These are phyloP conservation scores for Candida boleticola DNA, from an alignment of 805 yeast species.

Conservation along the genomic window DNA sequence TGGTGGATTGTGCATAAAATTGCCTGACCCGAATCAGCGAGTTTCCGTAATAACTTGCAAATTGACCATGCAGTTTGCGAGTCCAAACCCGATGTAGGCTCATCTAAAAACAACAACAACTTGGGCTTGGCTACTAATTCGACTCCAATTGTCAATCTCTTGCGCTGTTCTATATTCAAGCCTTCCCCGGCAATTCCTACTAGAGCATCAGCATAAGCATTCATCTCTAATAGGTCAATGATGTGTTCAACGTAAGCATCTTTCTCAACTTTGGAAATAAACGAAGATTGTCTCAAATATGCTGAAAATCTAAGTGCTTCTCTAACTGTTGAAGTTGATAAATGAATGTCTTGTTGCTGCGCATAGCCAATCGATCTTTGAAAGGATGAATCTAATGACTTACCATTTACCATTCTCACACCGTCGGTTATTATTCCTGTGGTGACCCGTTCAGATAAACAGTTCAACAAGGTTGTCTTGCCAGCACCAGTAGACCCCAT, in stretches of 20 bases:
- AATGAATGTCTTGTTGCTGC: constrained; percentile 60
- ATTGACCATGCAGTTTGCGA: constrained; percentile 77
- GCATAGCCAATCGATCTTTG: too few species aligned
- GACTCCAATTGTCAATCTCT: constrained; percentile 78
- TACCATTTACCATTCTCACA: constrained; percentile 56
- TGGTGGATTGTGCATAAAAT: constrained; percentile 76
- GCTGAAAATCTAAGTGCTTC: constrained; percentile 56
- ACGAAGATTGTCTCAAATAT: constrained; percentile 42
- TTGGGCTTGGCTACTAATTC: constrained; percentile 70
- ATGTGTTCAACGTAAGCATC: constrained; percentile 51
- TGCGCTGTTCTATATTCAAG: constrained; percentile 57
- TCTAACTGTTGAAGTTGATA: constrained; percentile 49
- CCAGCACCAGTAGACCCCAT: constrained; percentile 70
- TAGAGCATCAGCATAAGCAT: constrained; percentile 52
- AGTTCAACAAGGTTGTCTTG: constrained; percentile 55
- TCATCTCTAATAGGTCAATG: constrained; percentile 51
- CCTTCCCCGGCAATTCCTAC: constrained; percentile 48
- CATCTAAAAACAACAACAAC: constrained; percentile 57
- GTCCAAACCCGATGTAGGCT: too few species aligned
- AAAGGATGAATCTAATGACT: constrained; percentile 46
- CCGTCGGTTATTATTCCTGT: constrained; percentile 56
- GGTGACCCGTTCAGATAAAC: constrained; percentile 51
- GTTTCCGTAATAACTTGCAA: constrained; percentile 61
- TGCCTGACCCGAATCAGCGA: constrained; percentile 72
- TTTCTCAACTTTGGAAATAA: constrained; percentile 42